phyloP scores from a whole-genome alignment of 805 yeast genomes.

The Wickerhamiella bombiphila region DNA sequence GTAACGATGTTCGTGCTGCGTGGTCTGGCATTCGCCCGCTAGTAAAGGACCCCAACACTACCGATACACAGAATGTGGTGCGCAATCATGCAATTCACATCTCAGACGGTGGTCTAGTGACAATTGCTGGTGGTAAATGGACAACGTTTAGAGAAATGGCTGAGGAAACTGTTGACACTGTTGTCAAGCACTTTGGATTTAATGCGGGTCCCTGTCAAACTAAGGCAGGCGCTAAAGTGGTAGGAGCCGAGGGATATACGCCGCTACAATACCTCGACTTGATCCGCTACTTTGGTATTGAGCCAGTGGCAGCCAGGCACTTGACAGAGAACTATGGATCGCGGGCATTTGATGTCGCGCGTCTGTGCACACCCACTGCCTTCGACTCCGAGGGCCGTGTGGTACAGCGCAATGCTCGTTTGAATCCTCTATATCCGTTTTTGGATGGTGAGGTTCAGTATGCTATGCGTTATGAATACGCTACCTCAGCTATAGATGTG shows the following conservation, averaged over 20 bases:
- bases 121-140: constrained; percentile 97
- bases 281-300: constrained; percentile 61
- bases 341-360: constrained; percentile 54
- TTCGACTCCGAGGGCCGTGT: constrained; percentile 23
- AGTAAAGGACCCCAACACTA: constrained; percentile 54
- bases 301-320: constrained; percentile 64
- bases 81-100: constrained; percentile 73
- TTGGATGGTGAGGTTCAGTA: constrained; percentile 75
- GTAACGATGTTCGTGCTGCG: constrained; percentile 84
- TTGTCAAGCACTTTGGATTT: constrained; percentile 32
- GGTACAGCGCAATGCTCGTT: constrained; percentile 31
- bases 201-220: constrained; percentile 37
- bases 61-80: constrained; percentile 73
- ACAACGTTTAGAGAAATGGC: constrained; percentile 98
- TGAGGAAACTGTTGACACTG: constrained; percentile 72
- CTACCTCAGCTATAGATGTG: constrained; percentile 79
- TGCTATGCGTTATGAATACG: constrained; percentile 67
- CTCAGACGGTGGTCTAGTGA: constrained; percentile 61
- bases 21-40: constrained; percentile 97
- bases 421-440: constrained; percentile 47
- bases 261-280: constrained; percentile 60
- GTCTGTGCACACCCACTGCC: constrained; percentile 32
- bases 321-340: constrained; percentile 80
- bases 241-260: constrained; percentile 75
- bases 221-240: constrained; percentile 33